Conservation (phyloP, 306 rosid species). For the Lablab purpureus region DNA sequence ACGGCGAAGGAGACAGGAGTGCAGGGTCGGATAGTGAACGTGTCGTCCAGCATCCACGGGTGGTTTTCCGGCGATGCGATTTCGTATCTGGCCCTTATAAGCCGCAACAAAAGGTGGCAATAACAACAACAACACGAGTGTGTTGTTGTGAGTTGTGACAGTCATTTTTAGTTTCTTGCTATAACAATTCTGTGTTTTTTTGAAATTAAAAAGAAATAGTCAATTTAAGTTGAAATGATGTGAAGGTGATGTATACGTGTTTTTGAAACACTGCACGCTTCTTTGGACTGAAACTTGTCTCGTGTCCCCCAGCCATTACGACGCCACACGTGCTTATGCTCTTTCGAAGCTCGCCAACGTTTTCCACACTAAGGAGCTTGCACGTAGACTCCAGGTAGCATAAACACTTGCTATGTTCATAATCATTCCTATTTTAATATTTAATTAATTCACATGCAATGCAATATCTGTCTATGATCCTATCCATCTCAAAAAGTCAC, state of each 20-base stretch:
- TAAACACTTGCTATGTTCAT: not conserved
- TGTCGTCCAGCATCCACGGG: constrained; percentile 75
- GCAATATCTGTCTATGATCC: not conserved
- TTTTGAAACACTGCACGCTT: constrained; percentile 26
- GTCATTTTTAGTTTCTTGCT: not conserved
- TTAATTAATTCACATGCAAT: constrained; percentile 3
- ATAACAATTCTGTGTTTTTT: not conserved
- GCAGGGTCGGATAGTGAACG: constrained; percentile 86
- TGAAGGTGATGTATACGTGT: constrained; percentile 15
- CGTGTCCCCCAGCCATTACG: constrained; percentile 65
- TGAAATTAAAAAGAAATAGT: not conserved
- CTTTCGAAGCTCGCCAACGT: constrained; percentile 97
- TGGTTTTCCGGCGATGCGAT: constrained; percentile 84
- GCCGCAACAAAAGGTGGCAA: constrained; percentile 57
- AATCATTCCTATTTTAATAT: not conserved
- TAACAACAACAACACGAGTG: not conserved
- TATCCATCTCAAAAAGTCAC: constrained; percentile 35
- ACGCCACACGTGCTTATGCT: constrained; percentile 98
- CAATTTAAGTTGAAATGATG: constrained; percentile 3
- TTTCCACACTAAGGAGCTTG: constrained; percentile 84
- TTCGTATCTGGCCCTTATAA: constrained; percentile 69
- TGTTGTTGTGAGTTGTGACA: not conserved
- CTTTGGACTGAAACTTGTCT: constrained; percentile 40
- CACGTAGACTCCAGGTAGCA: constrained; percentile 72
- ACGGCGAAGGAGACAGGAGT: constrained; percentile 71